These are phyloP conservation scores for Periconia sp. DNA, from an alignment of 2,329 filamentous ascomycete genomes.

Conservation along the genomic window DNA sequence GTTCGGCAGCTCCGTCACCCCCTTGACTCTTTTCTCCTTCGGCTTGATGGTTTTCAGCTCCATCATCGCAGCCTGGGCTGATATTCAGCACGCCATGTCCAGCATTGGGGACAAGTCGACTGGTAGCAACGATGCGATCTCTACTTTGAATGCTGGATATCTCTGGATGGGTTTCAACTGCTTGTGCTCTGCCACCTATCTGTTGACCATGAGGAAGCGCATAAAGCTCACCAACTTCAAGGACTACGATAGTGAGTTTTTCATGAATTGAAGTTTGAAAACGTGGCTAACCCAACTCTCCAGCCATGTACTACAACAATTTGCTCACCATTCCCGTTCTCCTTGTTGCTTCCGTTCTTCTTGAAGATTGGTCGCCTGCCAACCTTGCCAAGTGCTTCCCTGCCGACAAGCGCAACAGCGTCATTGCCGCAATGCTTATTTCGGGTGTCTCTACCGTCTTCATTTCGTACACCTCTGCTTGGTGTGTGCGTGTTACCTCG, in stretches of 20 bases:
- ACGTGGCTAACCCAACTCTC: conserved; percentile 8
- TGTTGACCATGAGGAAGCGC: conserved; percentile 93
- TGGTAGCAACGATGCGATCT: conserved; percentile 73
- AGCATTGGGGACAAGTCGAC: conserved; percentile 54
- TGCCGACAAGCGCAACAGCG: conserved; percentile 71
- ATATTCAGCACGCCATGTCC: conserved; percentile 82
- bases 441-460: conserved; percentile 92
- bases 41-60: conserved; percentile 96
- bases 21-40: conserved; percentile 87
- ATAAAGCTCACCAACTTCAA: conserved; percentile 99
- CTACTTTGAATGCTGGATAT: conserved; percentile 91
- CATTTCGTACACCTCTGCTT: conserved; percentile 99
- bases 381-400: conserved; percentile 92
- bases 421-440: conserved; percentile 88
- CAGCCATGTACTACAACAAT: conserved; percentile 99
- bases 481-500: conserved; percentile 96
- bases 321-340: conserved; percentile 93
- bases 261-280: conserved; percentile 14
- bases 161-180: conserved; percentile 98
- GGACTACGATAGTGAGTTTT: conserved; percentile 89
- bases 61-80: conserved; percentile 93
- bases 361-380: conserved; percentile 87
- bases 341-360: conserved; percentile 74
- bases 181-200: conserved; percentile 86
- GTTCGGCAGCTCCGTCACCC: conserved; percentile 92